A percentile compares a stretch with the other conserved stretches of the same genome.
Evolutionary conservation across 805 yeast species (phyloP).

Genomic region (Ascoidea tarda): DNA sequence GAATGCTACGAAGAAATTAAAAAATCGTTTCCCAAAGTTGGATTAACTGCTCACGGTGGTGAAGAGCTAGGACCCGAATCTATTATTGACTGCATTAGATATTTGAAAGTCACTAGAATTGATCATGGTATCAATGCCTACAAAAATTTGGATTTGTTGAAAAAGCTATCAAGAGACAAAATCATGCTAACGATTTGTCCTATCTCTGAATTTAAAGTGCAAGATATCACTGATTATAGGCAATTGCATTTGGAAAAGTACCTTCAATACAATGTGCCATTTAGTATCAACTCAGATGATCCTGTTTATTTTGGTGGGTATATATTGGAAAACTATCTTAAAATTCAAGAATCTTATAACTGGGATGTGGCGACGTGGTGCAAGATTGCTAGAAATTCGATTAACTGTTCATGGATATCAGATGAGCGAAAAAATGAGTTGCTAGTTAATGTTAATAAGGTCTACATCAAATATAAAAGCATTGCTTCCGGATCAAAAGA

Average conservation of each 20-base stretch:
- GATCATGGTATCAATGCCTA: conserved; percentile 70
- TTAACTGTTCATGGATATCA: conserved; percentile 51
- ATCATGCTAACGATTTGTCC: conserved; percentile 66
- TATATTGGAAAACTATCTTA: conserved; percentile 58
- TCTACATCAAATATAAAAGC: conserved; percentile 26
- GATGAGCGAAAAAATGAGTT: conserved; percentile 37
- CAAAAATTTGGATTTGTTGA: conserved; percentile 37
- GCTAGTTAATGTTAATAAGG: conserved; percentile 30
- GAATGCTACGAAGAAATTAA: conserved; percentile 45
- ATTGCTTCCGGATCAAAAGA: too few species aligned
- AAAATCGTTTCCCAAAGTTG: conserved; percentile 34
- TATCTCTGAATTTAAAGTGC: conserved; percentile 59
- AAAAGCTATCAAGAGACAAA: conserved; percentile 38
- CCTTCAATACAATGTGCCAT: conserved; percentile 49
- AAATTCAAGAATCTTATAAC: conserved; percentile 51
- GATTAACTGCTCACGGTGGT: conserved; percentile 79
- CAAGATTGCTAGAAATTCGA: conserved; percentile 46
- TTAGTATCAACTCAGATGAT: conserved; percentile 67
- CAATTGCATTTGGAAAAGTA: conserved; percentile 54
- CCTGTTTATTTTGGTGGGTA: conserved; percentile 84
- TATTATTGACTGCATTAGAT: conserved; percentile 42
- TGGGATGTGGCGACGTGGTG: conserved; percentile 50
- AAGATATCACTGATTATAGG: conserved; percentile 52
- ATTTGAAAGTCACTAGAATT: conserved; percentile 50
- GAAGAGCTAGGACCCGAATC: conserved; percentile 73